Base-by-base conservation (phyloP, 2,329 filamentous ascomycete species). In the Calonectria ilicicola region DNA sequence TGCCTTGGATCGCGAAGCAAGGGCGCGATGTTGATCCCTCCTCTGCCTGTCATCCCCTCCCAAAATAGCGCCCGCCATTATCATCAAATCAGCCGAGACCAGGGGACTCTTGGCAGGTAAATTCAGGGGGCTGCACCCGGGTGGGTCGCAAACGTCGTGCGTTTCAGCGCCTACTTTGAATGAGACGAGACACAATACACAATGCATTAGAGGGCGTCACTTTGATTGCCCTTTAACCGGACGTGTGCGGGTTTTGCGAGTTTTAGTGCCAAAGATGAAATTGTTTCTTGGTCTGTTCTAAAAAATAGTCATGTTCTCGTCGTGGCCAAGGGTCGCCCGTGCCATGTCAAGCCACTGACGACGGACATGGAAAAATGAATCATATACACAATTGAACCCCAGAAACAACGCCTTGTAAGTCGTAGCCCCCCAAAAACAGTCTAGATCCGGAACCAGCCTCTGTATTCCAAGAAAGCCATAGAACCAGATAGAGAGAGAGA, bases 51-150 rank as follows among this genome's bases (percentile, higher is more conserved):
- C 46, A 53, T 69, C 56, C 66, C 32, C 21, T 44, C 66, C 66
- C 44, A 17, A 69, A 69, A 69, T 69, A 69, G 66, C 58, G 66
- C 35, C 66, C 29, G 60, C 49, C 65, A 38, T n/a, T n/a, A 42
- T 32, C 29, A 47, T 17, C 53, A 19, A 19, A 17, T 51, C 23
- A 38, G 17, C 38, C 21, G 35, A 19, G 8, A 23, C 10, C 38
- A 42, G 26, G 21, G 53, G 29, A 8, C 32, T 9, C n/a, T 9
- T 21, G 19, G 29, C 29, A 53, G 10, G 35, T 35, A 66, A 58
- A 66, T 69, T 69, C 35, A 58, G 40, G 58, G 66, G 44, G 44
- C 26, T 10, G 40, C 38, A 35, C 44, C 44, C n/a, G 23, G 32
- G 66, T 64, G 66, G 66, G 35, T 27, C 44, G 46, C 56, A 26